Evolutionary conservation across 179 eudicot genomes (phyloP), one percentile per base, ranked within the genome.

Genomic region (Silene noctiflora): DNA sequence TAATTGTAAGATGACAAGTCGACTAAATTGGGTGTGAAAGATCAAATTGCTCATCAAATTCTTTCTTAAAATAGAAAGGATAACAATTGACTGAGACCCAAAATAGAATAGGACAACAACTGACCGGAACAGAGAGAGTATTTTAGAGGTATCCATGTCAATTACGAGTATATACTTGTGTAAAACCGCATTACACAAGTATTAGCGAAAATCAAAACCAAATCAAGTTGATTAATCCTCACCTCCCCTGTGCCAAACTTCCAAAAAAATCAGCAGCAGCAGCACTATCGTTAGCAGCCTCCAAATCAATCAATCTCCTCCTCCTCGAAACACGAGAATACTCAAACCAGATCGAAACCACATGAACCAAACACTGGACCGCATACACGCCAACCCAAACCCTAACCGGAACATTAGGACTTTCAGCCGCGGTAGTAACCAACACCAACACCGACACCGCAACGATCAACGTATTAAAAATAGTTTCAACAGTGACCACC

Each of bases 301-400:
- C 89, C 9, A 53, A 81, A 76, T 77, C 84, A 2, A 59, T 60
- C 24, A 79, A 64, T 82, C 81, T 72, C 77, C 78, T 72, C 77
- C 80, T 60, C 64, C 46, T 39, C 46, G 11, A 33, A n/a, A 96
- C 70, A 83, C 89, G 80, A 63, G 81, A 76, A 24, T 86, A 91
- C 85, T 91, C 96, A 33, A 75, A 48, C 96, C 92, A 89, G 72
- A 92, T 94, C 77, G 89, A 76, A 63, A 91, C 83, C 46, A 89
- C 96, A 53, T 92, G 97, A 53, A 92, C 84, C 77, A 84, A 29
- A 58, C 97, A 92, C 90, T 92, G 97, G 68, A 81, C 35, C 12
- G 89, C 91, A 61, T 92, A 91, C 17, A 90, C 94, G 31, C 84
- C 83, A 56, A 89, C 83, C 97, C 96, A 92, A 85, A 88, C 86